phyloP scores from a whole-genome alignment of 2,329 filamentous ascomycete genomes.

The Apiospora hydei region DNA sequence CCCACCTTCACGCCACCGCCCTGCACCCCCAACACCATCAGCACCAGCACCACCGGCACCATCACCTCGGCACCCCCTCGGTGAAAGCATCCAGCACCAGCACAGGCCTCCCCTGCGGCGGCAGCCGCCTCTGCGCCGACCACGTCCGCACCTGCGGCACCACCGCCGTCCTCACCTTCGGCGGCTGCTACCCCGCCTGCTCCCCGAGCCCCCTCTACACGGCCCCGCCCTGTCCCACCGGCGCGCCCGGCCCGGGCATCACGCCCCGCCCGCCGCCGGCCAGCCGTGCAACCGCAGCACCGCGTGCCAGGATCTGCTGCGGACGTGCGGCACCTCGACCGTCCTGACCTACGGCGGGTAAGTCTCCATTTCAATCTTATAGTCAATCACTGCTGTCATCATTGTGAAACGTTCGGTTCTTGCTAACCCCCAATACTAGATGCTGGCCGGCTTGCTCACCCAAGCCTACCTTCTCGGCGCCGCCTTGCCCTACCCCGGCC shows the following conservation, averaged over 20 bases:
- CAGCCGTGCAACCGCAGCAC: slow-evolving; percentile 14
- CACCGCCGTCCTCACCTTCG: not conserved
- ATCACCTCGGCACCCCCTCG: not conserved
- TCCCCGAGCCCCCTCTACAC: slow-evolving; percentile 24
- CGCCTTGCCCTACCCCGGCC: slow-evolving; percentile 26
- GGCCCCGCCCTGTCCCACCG: slow-evolving; percentile 24
- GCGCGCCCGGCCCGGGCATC: not conserved
- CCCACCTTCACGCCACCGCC: slow-evolving; percentile 31
- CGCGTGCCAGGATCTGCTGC: not conserved
- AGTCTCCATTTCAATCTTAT: not conserved
- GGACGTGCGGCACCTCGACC: slow-evolving; percentile 11
- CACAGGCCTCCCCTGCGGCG: slow-evolving; percentile 9
- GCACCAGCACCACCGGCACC: not conserved
- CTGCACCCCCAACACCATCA: slow-evolving; percentile 26
- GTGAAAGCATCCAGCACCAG: not conserved
- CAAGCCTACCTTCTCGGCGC: slow-evolving; percentile 31
- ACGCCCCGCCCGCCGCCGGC: not conserved
- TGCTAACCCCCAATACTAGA: not conserved
- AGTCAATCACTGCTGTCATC: not conserved
- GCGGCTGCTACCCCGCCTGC: slow-evolving; percentile 21
- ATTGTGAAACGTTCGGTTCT: not conserved
- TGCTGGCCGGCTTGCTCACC: slow-evolving; percentile 31
- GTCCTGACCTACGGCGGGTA: slow-evolving; percentile 8
- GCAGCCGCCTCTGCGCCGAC: slow-evolving; percentile 31
- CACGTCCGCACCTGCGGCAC: slow-evolving; percentile 22